Conservation (phyloP, 768 basidiomycete genomes). For the Leccinum uliginosum region DNA sequence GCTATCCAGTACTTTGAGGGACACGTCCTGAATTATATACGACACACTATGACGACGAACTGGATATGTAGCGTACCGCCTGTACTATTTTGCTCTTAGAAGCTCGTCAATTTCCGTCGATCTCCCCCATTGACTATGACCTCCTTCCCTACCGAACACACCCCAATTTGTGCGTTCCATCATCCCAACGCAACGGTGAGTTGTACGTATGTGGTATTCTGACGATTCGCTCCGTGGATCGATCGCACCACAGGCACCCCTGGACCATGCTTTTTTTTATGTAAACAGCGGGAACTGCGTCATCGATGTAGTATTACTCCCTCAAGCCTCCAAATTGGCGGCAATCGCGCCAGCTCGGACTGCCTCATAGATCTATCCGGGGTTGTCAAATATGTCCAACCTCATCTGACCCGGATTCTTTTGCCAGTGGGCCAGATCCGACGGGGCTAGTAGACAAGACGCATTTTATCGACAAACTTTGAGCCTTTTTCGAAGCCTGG, state of each 20-base stretch:
- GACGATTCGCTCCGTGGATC: constrained; percentile 10
- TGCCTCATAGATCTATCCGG: neutral
- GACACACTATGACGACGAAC: constrained; percentile 5
- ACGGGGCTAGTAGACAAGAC: too few species aligned
- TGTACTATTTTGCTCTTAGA: constrained; percentile 26
- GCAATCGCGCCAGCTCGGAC: neutral
- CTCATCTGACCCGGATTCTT: neutral
- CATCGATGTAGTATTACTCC: neutral
- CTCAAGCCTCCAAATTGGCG: neutral
- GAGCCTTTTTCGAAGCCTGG: neutral
- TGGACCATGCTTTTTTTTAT: neutral
- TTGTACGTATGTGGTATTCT: constrained; percentile 2
- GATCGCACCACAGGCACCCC: neutral
- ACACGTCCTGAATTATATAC: constrained; percentile 4
- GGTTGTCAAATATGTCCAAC: neutral
- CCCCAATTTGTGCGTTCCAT: neutral
- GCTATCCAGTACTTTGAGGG: constrained; percentile 7
- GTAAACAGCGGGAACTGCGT: neutral
- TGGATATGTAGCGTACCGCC: constrained; percentile 22
- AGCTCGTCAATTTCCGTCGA: constrained; percentile 19
- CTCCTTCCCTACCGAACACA: neutral
- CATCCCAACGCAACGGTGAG: neutral
- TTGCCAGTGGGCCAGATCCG: neutral
- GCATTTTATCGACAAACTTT: neutral
- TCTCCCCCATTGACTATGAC: neutral